Evolutionary conservation across 164 flowering plant species (phyloP), one percentile per base, ranked within the genome.

Genomic region (Aristolochia contorta): DNA sequence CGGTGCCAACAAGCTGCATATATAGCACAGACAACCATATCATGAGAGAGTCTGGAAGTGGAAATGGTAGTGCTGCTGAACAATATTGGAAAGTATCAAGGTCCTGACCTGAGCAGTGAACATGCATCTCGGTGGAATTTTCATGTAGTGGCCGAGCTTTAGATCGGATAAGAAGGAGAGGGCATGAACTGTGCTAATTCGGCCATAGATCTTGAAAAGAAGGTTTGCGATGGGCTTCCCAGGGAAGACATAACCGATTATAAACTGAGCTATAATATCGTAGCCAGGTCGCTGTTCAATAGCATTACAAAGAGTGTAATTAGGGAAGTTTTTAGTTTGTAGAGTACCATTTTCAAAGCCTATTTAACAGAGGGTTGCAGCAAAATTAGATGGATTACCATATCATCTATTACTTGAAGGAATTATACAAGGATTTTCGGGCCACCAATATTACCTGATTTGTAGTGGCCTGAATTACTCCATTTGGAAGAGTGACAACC

Each of bases 81-180:
- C n/a, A 32, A 32, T 7, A 32, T 3, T 32, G 33, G 33, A 18
- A 19, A 21, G 19, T 21, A 20, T 50, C 54, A 62, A 41, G 25
- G 16, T 56, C 43, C 56, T 61, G 18, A 88, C 96, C 93, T 91
- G 94, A 71, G 98, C 98, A 5, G 79, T 75, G 82, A 72, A 92
- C 96, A 92, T 89, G 79, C 89, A 80, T 47, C 96, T 74, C 0
- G 98, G 98, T 50, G 98, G 98, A 56, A 92, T 89, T 67, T 92
- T 92, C 98, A 92, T 89, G 87, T 92, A 92, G 67, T 92, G 96
- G 23, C 98, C 98, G 0, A 92, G 91, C 71, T 92, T 92, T 22
- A 92, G 86, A 67, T 92, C 98, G 16, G 96, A 79, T 47, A 89
- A 66, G 84, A 92, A 92, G n/a, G 96, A 75, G 48, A 92, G 85